Conservation (phyloP, 495 filamentous ascomycete species). For the Penicillium malachiteum region DNA sequence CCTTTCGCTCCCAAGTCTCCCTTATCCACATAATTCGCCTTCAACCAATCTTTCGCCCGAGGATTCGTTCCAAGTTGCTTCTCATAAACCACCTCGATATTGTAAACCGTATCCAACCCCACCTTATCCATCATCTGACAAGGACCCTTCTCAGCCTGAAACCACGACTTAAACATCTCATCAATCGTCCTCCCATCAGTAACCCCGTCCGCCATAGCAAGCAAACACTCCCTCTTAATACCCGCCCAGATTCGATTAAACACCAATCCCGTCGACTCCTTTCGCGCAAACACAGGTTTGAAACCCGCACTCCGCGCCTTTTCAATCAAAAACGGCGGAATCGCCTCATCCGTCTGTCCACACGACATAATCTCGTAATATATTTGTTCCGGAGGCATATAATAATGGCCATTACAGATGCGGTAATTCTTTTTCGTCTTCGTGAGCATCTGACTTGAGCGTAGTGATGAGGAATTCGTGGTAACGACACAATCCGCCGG, state of each 20-base stretch:
- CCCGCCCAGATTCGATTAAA: constrained; percentile 54
- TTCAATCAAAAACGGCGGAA: constrained; percentile 43
- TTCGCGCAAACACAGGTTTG: constrained; percentile 39
- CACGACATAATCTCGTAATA: constrained; percentile 57
- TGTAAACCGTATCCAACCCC: constrained; percentile 44
- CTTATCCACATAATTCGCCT: constrained; percentile 35
- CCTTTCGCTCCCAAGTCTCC: constrained; percentile 44
- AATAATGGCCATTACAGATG: constrained; percentile 51
- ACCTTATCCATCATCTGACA: constrained; percentile 51
- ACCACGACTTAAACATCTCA: constrained; percentile 46
- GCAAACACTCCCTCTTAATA: constrained; percentile 48
- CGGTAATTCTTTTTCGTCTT: constrained; percentile 14
- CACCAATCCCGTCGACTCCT: constrained; percentile 49
- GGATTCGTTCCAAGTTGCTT: constrained; percentile 22
- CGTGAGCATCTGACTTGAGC: constrained; percentile 28
- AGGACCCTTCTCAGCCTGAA: constrained; percentile 43
- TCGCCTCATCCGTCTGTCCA: constrained; percentile 46
- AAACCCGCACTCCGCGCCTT: constrained; percentile 40
- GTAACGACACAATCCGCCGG: constrained; percentile 48
- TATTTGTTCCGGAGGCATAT: constrained; percentile 49
- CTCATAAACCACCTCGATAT: constrained; percentile 37
- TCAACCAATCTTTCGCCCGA: constrained; percentile 32
- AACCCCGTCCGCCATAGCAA: constrained; percentile 45
- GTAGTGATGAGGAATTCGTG: constrained; percentile 38
- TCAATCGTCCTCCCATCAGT: constrained; percentile 41